Conservation (phyloP, 768 basidiomycete genomes). For the Clavulina sp. region DNA sequence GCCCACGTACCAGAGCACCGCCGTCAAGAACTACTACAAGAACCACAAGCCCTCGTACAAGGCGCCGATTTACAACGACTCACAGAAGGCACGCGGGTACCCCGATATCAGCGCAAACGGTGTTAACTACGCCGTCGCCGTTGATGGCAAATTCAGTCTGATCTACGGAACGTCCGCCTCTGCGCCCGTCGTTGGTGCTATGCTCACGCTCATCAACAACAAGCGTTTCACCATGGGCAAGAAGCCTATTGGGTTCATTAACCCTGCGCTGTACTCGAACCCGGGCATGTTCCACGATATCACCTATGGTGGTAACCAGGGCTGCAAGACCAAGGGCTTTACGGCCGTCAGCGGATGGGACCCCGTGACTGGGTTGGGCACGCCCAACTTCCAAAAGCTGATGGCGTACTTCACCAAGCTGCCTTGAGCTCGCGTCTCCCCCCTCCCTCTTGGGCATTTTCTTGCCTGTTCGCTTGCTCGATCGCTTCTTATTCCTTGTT, state of each 20-base stretch:
- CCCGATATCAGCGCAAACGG: constrained; percentile 9
- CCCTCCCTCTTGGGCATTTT: too few species aligned
- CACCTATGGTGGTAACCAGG: constrained; percentile 12
- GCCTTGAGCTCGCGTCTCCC: too few species aligned
- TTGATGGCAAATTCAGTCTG: constrained; percentile 19
- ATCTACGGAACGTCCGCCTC: constrained; percentile 24
- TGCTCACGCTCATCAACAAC: constrained; percentile 24
- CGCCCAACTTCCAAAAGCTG: constrained; percentile 4
- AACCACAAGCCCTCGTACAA: constrained; percentile 10
- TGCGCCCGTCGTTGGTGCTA: constrained; percentile 20
- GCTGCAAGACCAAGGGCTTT: constrained; percentile 9
- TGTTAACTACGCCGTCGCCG: constrained; percentile 10
- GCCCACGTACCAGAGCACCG: constrained; percentile 18
- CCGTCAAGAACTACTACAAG: constrained; percentile 8
- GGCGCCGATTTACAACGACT: constrained; percentile 11
- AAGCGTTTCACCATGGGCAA: constrained; percentile 22
- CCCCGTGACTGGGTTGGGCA: constrained; percentile 6
- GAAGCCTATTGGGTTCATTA: constrained; percentile 18
- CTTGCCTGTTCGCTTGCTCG: too few species aligned
- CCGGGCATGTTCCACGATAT: constrained; percentile 16
- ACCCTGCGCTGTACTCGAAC: constrained; percentile 15
- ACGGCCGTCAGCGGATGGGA: constrained; percentile 1
- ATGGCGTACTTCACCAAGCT: background rate
- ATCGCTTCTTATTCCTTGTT: too few species aligned
- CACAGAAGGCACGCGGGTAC: constrained; percentile 8